Conservation (phyloP, 148 eudicot genomes). For the Nepenthes gracilis region DNA sequence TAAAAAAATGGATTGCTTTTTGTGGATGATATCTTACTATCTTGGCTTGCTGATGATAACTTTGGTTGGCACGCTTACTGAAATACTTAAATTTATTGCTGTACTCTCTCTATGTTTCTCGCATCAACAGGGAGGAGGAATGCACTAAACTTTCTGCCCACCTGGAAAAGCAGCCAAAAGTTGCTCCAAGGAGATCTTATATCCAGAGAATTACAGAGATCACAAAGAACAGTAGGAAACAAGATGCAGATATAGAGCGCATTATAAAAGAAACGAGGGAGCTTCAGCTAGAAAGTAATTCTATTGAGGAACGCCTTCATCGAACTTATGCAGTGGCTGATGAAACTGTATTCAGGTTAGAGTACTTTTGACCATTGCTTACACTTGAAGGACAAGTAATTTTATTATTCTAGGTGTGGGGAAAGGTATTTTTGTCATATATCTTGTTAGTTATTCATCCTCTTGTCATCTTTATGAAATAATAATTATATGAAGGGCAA, state of each 20-base stretch:
- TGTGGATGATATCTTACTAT: too few relatives aligned
- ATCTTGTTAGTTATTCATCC: too few relatives aligned
- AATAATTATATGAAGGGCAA: too few relatives aligned
- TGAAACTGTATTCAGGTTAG: constrained; percentile 52
- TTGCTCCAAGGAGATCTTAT: constrained; percentile 49
- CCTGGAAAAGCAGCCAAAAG: constrained; percentile 39
- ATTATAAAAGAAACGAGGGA: constrained; percentile 67
- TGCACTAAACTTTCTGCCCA: constrained; percentile 28
- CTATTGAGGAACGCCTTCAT: constrained; percentile 58
- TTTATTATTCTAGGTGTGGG: too few relatives aligned
- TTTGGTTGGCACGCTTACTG: too few relatives aligned
- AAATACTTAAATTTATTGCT: too few relatives aligned
- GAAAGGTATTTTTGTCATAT: too few relatives aligned
- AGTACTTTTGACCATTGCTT: background rate
- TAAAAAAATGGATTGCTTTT: too few relatives aligned
- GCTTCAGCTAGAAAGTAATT: constrained; percentile 65
- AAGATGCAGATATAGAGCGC: constrained; percentile 46
- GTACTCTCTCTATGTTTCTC: too few relatives aligned
- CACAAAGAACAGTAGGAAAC: constrained; percentile 68
- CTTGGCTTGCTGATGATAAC: too few relatives aligned
- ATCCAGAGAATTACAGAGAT: constrained; percentile 51
- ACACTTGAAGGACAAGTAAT: too few relatives aligned
- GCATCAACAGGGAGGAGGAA: constrained; percentile 41
- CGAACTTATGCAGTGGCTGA: constrained; percentile 61
- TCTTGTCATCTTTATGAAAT: too few relatives aligned